phyloP scores from a whole-genome alignment of 176 grass and related monocot species.

The Aegilops umbellulata region DNA sequence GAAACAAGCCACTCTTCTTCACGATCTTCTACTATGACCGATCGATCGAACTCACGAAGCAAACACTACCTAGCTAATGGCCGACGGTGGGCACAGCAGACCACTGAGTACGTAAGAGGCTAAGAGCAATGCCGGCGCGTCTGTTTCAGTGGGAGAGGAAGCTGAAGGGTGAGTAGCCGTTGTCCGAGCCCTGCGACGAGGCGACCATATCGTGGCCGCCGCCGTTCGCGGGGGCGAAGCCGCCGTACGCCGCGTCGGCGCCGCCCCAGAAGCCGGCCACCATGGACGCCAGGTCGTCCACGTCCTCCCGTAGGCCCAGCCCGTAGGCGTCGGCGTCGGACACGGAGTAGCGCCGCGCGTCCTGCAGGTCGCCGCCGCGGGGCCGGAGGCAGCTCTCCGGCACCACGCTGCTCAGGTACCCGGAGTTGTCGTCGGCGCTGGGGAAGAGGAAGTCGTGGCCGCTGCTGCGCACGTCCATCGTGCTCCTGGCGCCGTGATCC shows the following conservation, averaged over 20 bases:
- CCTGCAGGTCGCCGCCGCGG: constrained; percentile 40
- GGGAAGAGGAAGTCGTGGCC: constrained; percentile 56
- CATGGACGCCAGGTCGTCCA: constrained; percentile 55
- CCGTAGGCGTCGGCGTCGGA: constrained; percentile 57
- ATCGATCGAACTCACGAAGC: constrained; percentile 13
- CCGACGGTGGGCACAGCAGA: not conserved
- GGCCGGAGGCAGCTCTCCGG: constrained; percentile 81
- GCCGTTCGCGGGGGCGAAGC: constrained; percentile 21
- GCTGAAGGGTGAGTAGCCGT: constrained; percentile 47
- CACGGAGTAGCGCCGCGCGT: constrained; percentile 49
- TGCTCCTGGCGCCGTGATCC: constrained; percentile 8
- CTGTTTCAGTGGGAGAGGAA: constrained; percentile 48
- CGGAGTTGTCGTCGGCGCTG: constrained; percentile 73
- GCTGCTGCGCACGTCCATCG: constrained; percentile 12
- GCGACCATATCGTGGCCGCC: constrained; percentile 34
- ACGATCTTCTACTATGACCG: not conserved
- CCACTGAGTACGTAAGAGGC: not conserved
- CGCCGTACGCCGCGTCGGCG: constrained; percentile 24
- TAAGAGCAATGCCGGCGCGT: not conserved
- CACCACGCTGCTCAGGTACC: constrained; percentile 95
- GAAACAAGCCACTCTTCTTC: constrained; percentile 25
- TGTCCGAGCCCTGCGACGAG: constrained; percentile 37
- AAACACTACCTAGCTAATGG: not conserved
- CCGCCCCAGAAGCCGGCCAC: constrained; percentile 56
- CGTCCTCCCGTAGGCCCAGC: constrained; percentile 56